These are phyloP conservation scores for Coelastrella sp. DNA, from an alignment of 139 green algal species.

Conservation along the genomic window DNA sequence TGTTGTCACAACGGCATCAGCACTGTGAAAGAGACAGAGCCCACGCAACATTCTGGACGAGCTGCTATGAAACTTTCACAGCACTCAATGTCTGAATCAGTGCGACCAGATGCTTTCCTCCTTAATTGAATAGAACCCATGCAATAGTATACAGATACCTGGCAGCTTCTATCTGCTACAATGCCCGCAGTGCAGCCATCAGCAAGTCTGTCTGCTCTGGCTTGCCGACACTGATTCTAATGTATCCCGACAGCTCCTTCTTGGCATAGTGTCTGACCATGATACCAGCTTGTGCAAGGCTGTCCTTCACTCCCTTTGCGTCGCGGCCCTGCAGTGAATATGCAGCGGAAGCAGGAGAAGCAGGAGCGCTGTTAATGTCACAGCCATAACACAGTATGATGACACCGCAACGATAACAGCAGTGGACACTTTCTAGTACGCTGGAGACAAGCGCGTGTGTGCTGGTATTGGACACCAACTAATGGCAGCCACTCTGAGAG, in stretches of 20 bases:
- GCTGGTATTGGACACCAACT: no score
- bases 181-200: slow-evolving; percentile 71
- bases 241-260: slow-evolving; percentile 87
- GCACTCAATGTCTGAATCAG: neutral
- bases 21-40: neutral
- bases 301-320: slow-evolving; percentile 85
- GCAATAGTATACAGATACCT: neutral
- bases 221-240: slow-evolving; percentile 94
- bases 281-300: slow-evolving; percentile 76
- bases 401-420: no score
- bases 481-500: no score
- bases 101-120: neutral
- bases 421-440: no score
- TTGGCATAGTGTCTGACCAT: slow-evolving; percentile 94
- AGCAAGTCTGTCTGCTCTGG: slow-evolving; percentile 95
- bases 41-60: neutral
- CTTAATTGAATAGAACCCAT: neutral
- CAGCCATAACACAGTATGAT: neutral
- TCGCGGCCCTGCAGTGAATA: slow-evolving; percentile 61
- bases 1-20: neutral
- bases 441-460: no score
- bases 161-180: neutral
- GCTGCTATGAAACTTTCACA: no score
- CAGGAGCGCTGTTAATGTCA: neutral
- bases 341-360: slow-evolving; percentile 50